Conservation (phyloP, 2,329 filamentous ascomycete species). For the Sphaceloma murrayae region DNA sequence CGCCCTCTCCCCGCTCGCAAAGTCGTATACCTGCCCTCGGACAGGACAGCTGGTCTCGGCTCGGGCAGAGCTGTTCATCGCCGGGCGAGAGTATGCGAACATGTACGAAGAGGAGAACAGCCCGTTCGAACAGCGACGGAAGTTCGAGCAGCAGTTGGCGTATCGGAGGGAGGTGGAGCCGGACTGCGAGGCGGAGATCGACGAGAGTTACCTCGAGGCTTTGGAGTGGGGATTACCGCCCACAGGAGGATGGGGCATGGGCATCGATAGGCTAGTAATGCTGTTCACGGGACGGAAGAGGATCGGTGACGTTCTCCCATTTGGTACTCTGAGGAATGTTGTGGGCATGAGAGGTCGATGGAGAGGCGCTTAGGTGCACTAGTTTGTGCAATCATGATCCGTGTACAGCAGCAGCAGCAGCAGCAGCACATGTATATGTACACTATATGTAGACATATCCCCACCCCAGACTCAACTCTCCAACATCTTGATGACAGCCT, state of each 20-base stretch:
- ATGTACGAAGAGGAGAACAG: conserved; percentile 98
- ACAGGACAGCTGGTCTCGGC: conserved; percentile 47
- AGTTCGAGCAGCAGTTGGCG: conserved; percentile 56
- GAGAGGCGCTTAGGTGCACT: conserved; percentile 13
- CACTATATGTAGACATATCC: neutral
- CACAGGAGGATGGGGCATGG: conserved; percentile 93
- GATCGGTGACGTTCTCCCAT: conserved; percentile 79
- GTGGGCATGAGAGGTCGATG: conserved; percentile 30
- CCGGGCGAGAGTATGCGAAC: conserved; percentile 76
- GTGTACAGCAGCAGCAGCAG: too few species aligned
- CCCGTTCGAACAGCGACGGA: conserved; percentile 72
- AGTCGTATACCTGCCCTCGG: conserved; percentile 63
- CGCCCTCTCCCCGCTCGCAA: conserved; percentile 82
- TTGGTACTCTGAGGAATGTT: conserved; percentile 67
- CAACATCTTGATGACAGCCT: conserved; percentile 51
- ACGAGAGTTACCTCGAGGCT: conserved; percentile 76
- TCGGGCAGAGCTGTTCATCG: conserved; percentile 32
- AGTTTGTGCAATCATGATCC: too few species aligned
- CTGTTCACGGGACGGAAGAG: conserved; percentile 67
- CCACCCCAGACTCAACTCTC: conserved; percentile 27
- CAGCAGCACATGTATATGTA: neutral
- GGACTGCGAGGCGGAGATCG: conserved; percentile 44
- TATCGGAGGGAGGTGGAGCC: conserved; percentile 31
- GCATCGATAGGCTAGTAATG: conserved; percentile 86
- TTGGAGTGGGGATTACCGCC: conserved; percentile 87